Evolutionary conservation across 768 basidiomycete genomes (phyloP).

Genomic region (Amanita brunnescens): DNA sequence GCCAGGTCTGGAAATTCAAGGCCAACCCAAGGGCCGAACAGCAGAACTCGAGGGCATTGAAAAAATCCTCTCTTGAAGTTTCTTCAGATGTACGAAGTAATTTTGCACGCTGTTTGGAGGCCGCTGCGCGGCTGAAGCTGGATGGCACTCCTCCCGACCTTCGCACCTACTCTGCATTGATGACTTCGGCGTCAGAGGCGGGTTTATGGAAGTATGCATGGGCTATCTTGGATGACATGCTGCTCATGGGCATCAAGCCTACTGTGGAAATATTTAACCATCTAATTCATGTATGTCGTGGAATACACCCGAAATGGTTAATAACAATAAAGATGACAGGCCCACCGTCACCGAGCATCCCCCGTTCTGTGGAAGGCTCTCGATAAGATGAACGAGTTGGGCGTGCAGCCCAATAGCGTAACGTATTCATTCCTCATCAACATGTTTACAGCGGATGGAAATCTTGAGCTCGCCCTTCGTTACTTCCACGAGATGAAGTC

Average conservation of each 20-base stretch:
- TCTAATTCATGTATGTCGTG: conserved; percentile 43
- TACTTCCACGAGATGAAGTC: conserved; percentile 50
- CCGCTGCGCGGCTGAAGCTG: conserved; percentile 51
- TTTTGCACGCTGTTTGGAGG: conserved; percentile 31
- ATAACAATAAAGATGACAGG: conserved; percentile 23
- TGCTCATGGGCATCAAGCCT: conserved; percentile 37
- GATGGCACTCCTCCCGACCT: conserved; percentile 43
- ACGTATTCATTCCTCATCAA: conserved; percentile 49
- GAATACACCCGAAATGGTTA: neutral
- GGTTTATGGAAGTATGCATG: conserved; percentile 42
- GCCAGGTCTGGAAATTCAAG: conserved; percentile 5
- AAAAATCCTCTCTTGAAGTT: conserved; percentile 23
- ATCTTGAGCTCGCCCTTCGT: conserved; percentile 60
- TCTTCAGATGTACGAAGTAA: conserved; percentile 16
- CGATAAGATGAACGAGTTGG: conserved; percentile 43
- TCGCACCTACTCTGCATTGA: conserved; percentile 47
- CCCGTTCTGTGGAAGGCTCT: conserved; percentile 41
- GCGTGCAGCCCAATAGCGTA: conserved; percentile 38
- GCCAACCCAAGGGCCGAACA: conserved; percentile 3
- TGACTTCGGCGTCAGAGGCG: conserved; percentile 38
- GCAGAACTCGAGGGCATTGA: neutral
- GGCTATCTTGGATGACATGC: conserved; percentile 68
- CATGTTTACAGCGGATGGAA: conserved; percentile 34
- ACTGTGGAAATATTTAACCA: conserved; percentile 46
- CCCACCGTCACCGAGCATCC: conserved; percentile 30